A percentile compares a stretch with the other conserved stretches of the same genome.
phyloP scores from a whole-genome alignment of 768 basidiomycete genomes.

The Podaxis mareebaensis region DNA sequence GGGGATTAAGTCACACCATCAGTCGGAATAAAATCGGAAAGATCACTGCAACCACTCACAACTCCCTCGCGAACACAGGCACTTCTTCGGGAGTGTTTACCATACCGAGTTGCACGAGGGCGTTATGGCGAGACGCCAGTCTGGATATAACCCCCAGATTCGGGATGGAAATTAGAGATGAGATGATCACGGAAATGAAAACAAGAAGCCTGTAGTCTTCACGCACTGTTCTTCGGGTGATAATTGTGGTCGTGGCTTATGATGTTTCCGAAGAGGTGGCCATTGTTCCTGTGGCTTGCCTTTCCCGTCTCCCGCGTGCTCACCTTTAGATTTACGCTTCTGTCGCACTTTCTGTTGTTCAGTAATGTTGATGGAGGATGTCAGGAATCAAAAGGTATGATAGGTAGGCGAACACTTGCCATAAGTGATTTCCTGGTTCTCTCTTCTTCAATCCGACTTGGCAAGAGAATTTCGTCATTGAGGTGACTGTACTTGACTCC shows the following conservation, averaged over 20 bases:
- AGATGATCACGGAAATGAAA: constrained; percentile 13
- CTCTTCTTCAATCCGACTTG: constrained; percentile 69
- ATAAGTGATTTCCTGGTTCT: constrained; percentile 54
- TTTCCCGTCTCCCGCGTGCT: constrained; percentile 19
- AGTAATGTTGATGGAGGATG: background rate
- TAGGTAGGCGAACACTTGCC: constrained; percentile 31
- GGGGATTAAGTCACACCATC: background rate
- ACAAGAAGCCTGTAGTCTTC: background rate
- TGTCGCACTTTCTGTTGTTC: constrained; percentile 32
- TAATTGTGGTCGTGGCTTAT: constrained; percentile 41
- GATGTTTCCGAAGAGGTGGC: constrained; percentile 67
- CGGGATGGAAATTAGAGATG: background rate
- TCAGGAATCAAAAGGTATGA: background rate
- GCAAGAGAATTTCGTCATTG: constrained; percentile 69
- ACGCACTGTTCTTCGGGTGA: constrained; percentile 52
- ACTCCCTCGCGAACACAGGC: constrained; percentile 59
- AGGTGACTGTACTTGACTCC: constrained; percentile 75
- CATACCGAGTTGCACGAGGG: constrained; percentile 63
- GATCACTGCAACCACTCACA: constrained; percentile 46
- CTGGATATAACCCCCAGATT: constrained; percentile 32
- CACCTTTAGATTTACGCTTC: constrained; percentile 22
- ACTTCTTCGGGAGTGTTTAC: constrained; percentile 54
- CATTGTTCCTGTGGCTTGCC: constrained; percentile 46
- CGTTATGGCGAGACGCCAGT: constrained; percentile 53
- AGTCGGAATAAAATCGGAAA: constrained; percentile 13